Base-by-base conservation (phyloP, 2,329 filamentous ascomycete genomes). In the Emergomyces africanus region DNA sequence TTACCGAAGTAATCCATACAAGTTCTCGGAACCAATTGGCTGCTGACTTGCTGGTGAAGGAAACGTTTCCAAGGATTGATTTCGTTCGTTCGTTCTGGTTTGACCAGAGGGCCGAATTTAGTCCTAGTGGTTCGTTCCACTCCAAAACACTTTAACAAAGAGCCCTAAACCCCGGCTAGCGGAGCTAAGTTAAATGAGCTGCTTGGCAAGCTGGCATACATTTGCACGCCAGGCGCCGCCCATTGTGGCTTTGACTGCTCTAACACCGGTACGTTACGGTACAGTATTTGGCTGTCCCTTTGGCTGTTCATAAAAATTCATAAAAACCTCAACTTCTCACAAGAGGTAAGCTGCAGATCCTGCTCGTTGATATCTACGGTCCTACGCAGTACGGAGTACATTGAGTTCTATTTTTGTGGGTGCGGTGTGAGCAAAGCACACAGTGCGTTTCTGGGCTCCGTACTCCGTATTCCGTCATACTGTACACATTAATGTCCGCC, bases 121-220 rank as follows among this genome's bases (percentile, higher is more conserved):
- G 10, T 23, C 18, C 41, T 42, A 30, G 30, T 6, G 41, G 2
- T 42, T 5, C 33, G 33, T 8, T 35, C 33, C 33, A 35, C 33
- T 35, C 8, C 6, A 3, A 30, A 5, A 35, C 33, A 35, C 33
- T 35, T 10, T 30, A 3, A 30, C 4, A 35, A 35, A 35, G 4
- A 35, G 33, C 33, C 5, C 4, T 6, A 35, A 35, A 35, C 8
- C 33, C 5, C 9, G 2, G 23, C 44, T 46, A 48, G 44, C 44
- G 23, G 20, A 48, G 44, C 44, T 53, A 37, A 20, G 50, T 53
- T 53, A 53, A 53, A 53, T 53, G 50, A 53, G 50, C 50, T 53
- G 50, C 50, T 53, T 53, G 50, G 50, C 50, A n/a, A n/a, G n/a
- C n/a, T n/a, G n/a, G n/a, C n/a, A n/a, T n/a, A n/a, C n/a, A n/a